phyloP scores from a whole-genome alignment of 2,329 filamentous ascomycete species.

The Cladophialophora yegresii region DNA sequence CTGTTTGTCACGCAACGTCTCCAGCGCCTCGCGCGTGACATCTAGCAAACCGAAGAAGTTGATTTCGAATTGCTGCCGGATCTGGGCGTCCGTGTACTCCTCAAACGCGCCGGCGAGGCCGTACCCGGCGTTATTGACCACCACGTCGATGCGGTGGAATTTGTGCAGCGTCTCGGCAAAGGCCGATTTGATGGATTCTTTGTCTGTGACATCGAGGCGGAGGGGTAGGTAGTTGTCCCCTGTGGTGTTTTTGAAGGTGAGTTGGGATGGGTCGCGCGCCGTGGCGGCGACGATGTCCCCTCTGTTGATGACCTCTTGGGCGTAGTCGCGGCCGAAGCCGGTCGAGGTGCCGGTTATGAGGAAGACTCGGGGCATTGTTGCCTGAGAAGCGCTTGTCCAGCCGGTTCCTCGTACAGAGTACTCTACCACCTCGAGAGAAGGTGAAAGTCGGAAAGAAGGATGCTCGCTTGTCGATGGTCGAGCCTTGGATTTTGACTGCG shows the following conservation, averaged over 20 bases:
- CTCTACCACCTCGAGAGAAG: too few relatives aligned
- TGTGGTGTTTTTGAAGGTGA: constrained; percentile 28
- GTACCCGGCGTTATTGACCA: constrained; percentile 65
- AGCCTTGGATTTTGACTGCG: too few relatives aligned
- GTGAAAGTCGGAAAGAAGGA: too few relatives aligned
- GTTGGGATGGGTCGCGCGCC: constrained; percentile 41
- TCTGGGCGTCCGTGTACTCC: constrained; percentile 52
- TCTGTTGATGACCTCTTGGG: constrained; percentile 43
- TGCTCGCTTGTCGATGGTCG: too few relatives aligned
- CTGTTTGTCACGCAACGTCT: constrained; percentile 36
- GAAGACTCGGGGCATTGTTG: constrained; percentile 35
- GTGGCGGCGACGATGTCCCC: constrained; percentile 50
- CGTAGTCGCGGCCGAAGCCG: constrained; percentile 47
- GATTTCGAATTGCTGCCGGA: constrained; percentile 58
- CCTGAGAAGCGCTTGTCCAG: too few relatives aligned
- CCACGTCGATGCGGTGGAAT: constrained; percentile 60
- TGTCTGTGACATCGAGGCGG: constrained; percentile 56
- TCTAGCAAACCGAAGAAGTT: constrained; percentile 62
- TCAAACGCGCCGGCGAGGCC: constrained; percentile 58
- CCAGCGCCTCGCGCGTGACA: constrained; percentile 47
- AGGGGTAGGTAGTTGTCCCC: constrained; percentile 51
- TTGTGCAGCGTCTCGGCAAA: constrained; percentile 48
- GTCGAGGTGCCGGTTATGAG: constrained; percentile 51
- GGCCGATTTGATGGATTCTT: constrained; percentile 48
- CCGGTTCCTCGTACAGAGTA: too few relatives aligned